phyloP scores from a whole-genome alignment of 306 rosid genomes.

The Mimosa bimucronata region DNA sequence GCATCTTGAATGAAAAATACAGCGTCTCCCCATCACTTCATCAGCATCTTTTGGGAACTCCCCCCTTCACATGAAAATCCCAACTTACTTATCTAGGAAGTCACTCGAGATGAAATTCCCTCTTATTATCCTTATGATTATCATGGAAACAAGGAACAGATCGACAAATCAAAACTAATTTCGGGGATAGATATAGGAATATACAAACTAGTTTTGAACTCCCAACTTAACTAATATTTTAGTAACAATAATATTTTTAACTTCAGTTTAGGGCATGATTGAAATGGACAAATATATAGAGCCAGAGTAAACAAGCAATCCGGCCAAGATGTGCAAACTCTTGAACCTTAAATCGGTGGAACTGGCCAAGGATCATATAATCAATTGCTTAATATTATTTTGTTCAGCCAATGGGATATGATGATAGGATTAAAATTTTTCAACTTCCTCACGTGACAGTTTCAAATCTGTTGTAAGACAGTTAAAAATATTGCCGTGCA shows the following conservation, averaged over 20 bases:
- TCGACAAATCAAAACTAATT: background rate
- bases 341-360: background rate
- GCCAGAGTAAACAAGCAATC: conserved; percentile 6
- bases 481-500: background rate
- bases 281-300: background rate
- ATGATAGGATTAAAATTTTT: conserved; percentile 8
- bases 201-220: background rate
- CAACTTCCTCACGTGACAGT: conserved; percentile 22
- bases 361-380: background rate
- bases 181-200: background rate
- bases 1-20: conserved; percentile 3
- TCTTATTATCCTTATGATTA: background rate
- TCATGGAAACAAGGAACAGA: background rate
- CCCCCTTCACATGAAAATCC: background rate
- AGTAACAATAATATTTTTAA: background rate
- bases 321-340: background rate
- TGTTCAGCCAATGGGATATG: conserved; percentile 12
- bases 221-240: background rate
- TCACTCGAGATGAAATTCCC: background rate
- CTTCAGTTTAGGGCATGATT: background rate
- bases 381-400: conserved; percentile 5
- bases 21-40: background rate
- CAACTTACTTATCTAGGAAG: background rate
- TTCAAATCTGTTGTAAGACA: conserved; percentile 4
- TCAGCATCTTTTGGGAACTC: background rate